phyloP scores from a whole-genome alignment of 2,329 filamentous ascomycete species.

The Epichloe typhina region DNA sequence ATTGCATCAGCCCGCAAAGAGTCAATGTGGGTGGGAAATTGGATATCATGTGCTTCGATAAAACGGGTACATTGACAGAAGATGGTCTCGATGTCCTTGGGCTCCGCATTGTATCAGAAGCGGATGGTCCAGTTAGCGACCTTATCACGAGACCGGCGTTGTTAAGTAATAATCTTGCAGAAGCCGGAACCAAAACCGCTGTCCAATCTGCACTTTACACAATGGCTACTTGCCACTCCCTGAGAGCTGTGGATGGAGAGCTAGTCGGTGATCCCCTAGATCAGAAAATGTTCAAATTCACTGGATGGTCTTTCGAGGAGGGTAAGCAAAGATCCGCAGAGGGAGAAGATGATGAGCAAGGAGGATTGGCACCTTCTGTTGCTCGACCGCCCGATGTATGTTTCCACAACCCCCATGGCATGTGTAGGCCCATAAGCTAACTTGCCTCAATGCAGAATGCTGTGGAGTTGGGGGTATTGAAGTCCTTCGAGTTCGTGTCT shows the following conservation, averaged over 20 bases:
- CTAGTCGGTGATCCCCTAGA: constrained; percentile 89
- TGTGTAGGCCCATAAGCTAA: constrained; percentile 9
- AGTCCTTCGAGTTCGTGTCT: constrained; percentile 88
- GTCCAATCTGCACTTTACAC: constrained; percentile 62
- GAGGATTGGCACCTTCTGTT: constrained; percentile 71
- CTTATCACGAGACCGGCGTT: constrained; percentile 45
- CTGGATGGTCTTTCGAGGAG: constrained; percentile 84
- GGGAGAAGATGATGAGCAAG: constrained; percentile 60
- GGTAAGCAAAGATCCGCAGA: constrained; percentile 55
- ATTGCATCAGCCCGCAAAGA: constrained; percentile 93
- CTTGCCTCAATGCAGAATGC: constrained; percentile 26
- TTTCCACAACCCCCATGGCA: neutral
- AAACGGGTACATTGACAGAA: constrained; percentile 95
- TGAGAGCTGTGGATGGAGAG: constrained; percentile 76
- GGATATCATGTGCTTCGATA: constrained; percentile 95
- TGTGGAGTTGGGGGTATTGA: constrained; percentile 80
- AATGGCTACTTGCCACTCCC: constrained; percentile 94
- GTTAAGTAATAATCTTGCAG: neutral
- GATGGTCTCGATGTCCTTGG: constrained; percentile 91
- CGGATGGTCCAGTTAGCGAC: constrained; percentile 55
- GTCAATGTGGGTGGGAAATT: constrained; percentile 95
- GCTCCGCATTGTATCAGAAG: constrained; percentile 60
- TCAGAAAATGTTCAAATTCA: constrained; percentile 98
- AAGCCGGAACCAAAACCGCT: neutral
- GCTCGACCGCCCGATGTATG: constrained; percentile 58